Base-by-base conservation (phyloP, 208 protist genomes). In the Phytomonas serpens region DNA sequence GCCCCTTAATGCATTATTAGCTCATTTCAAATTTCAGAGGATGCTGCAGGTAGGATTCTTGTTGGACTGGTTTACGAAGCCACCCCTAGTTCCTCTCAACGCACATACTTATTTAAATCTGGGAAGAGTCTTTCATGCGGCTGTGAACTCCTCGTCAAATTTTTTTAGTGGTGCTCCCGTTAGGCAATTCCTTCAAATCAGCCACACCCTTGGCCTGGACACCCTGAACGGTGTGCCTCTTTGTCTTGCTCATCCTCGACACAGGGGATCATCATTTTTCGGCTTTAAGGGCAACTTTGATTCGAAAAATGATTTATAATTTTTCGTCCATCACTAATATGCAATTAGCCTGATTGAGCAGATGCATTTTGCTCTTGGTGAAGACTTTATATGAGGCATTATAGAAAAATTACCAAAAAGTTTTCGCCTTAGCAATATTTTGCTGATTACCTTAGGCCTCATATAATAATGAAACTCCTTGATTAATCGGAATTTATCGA, bases 211-310 rank as follows among this genome's bases (percentile, higher is more conserved):
- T 52, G 66, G n/a, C 36, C 0, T 37, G 10, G 30, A 30, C 32
- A 30, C 33, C 14, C 29, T 47, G 19, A 57, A 23, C 13, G 23
- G 32, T 36, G 2, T 37, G 19, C 13, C 37, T 14, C 16, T 72
- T 19, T 29, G 57, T 38, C 64, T 64, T 69, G 36, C 19, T 42
- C 34, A 36, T 64, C 71, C 40, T 74, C 32, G 11, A 51, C 19
- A 23, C 37, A 29, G 16, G 74, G 76, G 71, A 64, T 77, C 69
- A 70, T 68, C 3, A 66, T 61, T n/a, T n/a, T 31, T 10, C 69
- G 71, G 7, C 61, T 27, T 57, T 57, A 9, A 57, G 47, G 5
- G 19, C 16, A 57, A 57, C 13, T 23, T 2, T 23, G 5, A 11
- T 57, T 57, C 6, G 47, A 27, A 4, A 27, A 23, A 6, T 57